These are phyloP conservation scores for Theileria equi DNA, from an alignment of 169 alveolate species.

Conservation along the genomic window DNA sequence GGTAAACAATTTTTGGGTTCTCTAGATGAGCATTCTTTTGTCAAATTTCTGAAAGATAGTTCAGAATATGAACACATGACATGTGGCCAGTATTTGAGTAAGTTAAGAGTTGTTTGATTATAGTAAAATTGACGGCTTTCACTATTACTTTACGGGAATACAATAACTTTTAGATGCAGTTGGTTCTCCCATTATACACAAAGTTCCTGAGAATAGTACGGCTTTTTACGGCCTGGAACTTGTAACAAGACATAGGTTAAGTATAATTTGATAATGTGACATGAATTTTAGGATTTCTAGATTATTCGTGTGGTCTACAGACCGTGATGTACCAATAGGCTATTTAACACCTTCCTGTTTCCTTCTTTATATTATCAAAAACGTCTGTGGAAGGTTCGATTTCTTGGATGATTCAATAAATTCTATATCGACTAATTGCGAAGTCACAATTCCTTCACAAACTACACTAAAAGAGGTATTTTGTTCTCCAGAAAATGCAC, in stretches of 20 bases:
- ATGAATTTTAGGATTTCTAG: constrained; percentile 6
- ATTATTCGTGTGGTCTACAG: constrained; percentile 45
- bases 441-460: constrained; percentile 7
- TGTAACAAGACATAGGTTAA: not conserved
- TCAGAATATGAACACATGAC: not conserved
- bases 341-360: constrained; percentile 43
- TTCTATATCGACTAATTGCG: not conserved
- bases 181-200: not conserved
- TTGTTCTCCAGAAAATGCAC: not conserved
- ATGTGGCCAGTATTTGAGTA: constrained; percentile 5
- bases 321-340: constrained; percentile 47
- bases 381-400: constrained; percentile 21
- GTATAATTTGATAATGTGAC: not conserved
- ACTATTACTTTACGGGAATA: too few species aligned
- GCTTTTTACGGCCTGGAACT: constrained; percentile 3
- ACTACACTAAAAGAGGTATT: constrained; percentile 37
- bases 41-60: not conserved
- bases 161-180: not conserved
- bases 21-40: constrained; percentile 44
- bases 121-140: too few species aligned
- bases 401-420: constrained; percentile 9
- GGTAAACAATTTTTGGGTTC: constrained; percentile 19
- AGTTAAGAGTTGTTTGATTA: not conserved
- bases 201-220: not conserved
- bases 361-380: constrained; percentile 33